A percentile compares a stretch with the other conserved stretches of the same genome.
Evolutionary conservation across 139 green algal species (phyloP).

Genomic region (Ettlia oleoabundans): DNA sequence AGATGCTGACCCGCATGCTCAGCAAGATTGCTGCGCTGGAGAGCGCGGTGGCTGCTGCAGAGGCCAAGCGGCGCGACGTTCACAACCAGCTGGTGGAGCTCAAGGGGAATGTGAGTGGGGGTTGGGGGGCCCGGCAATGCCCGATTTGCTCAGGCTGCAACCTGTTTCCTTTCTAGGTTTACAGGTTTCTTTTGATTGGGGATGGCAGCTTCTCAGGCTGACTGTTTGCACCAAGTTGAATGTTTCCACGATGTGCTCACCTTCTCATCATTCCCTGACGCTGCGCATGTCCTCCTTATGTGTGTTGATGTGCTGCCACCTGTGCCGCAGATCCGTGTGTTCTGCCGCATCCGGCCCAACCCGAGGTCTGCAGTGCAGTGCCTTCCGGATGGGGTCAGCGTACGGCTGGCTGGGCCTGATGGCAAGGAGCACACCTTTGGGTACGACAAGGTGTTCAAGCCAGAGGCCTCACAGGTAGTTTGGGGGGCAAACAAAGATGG

Average conservation of each 20-base stretch:
- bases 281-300: neutral
- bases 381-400: constrained; percentile 56
- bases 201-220: too few species aligned
- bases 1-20: constrained; percentile 79
- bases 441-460: constrained; percentile 85
- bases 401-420: constrained; percentile 59
- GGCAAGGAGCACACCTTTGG: constrained; percentile 76
- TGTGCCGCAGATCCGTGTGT: constrained; percentile 84
- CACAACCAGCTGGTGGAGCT: constrained; percentile 92
- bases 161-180: too few species aligned
- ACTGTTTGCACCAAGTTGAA: too few species aligned
- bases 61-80: constrained; percentile 66
- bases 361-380: constrained; percentile 45
- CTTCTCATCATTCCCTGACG: neutral
- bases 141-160: too few species aligned
- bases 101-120: constrained; percentile 75
- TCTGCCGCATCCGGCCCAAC: constrained; percentile 79
- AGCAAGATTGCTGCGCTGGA: constrained; percentile 71
- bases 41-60: constrained; percentile 61
- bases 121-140: too few species aligned
- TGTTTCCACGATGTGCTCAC: too few species aligned
- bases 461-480: constrained; percentile 59
- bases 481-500: neutral
- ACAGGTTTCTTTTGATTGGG: too few species aligned
- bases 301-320: neutral